Conservation (phyloP, 495 filamentous ascomycete species). For the Jackrogersella multiformis region DNA sequence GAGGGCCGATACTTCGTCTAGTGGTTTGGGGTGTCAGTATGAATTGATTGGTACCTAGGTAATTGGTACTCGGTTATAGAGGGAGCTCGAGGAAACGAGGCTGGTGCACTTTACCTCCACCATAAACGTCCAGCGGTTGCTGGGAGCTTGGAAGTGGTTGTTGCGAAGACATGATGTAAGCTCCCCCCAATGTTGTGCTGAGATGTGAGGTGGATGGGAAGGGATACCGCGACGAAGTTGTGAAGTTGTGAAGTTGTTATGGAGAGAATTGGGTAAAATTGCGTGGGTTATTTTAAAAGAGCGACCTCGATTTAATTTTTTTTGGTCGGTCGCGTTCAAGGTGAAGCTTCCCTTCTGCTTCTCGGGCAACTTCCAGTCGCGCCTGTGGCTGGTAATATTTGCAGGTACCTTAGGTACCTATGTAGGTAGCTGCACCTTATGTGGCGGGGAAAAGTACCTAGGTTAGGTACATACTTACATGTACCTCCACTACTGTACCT, state of each 20-base stretch:
- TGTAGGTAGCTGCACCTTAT: neutral
- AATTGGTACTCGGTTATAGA: neutral
- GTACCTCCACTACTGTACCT: too few species aligned
- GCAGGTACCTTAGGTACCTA: neutral
- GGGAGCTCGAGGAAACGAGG: conserved; percentile 21
- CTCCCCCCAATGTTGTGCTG: neutral
- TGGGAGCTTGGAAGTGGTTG: conserved; percentile 45
- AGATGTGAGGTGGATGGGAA: neutral
- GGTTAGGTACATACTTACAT: too few species aligned
- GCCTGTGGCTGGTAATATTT: conserved; percentile 9
- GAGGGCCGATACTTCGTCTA: conserved; percentile 96
- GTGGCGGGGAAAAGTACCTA: neutral
- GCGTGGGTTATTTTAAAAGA: too few species aligned
- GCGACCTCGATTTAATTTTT: neutral
- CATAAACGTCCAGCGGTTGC: conserved; percentile 76
- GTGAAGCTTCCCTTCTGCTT: conserved; percentile 17
- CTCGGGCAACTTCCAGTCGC: conserved; percentile 18
- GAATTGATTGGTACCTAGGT: neutral
- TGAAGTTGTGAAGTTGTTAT: neutral
- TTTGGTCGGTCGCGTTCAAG: conserved; percentile 18
- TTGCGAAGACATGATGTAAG: conserved; percentile 40
- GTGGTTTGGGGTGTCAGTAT: conserved; percentile 26
- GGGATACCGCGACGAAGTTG: neutral
- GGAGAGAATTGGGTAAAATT: too few species aligned
- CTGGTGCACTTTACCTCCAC: conserved; percentile 72